Percentiles rank a stretch among this genome's conserved stretches.
Conservation (phyloP, 2,329 filamentous ascomycete genomes). For the Cladophialophora chaetospira region DNA sequence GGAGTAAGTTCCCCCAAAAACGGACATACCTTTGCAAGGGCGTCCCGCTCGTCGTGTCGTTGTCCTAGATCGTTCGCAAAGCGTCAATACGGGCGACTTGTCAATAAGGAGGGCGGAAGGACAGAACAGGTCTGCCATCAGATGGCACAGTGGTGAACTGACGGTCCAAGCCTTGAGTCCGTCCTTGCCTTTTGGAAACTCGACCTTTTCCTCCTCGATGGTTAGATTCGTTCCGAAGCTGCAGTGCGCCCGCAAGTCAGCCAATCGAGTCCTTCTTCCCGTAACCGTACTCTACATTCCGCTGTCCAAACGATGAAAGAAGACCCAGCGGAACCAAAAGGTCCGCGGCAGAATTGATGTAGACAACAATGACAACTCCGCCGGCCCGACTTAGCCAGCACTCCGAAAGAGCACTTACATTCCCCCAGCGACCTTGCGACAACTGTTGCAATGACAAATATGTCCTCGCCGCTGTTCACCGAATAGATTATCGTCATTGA, state of each 20-base stretch:
- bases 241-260: no score
- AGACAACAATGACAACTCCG: no score
- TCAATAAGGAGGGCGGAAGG: background rate
- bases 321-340: no score
- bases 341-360: no score
- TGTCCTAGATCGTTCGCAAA: conserved; percentile 37
- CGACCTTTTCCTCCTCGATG: conserved; percentile 46
- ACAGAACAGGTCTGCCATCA: background rate
- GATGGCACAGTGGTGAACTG: background rate
- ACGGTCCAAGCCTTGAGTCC: conserved; percentile 47
- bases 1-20: background rate
- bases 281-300: no score
- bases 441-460: conserved; percentile 56
- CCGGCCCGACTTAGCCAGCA: no score
- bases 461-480: conserved; percentile 46
- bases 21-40: conserved; percentile 36
- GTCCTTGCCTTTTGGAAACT: conserved; percentile 47
- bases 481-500: conserved; percentile 53
- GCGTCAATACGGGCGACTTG: background rate
- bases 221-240: conserved; percentile 35
- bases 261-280: no score
- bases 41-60: conserved; percentile 50
- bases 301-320: no score
- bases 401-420: conserved; percentile 12
- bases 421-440: conserved; percentile 52